Percentiles rank a stretch among this genome's conserved stretches.
Conservation (phyloP, 2,329 filamentous ascomycete species). For the Aspergillus sp. region DNA sequence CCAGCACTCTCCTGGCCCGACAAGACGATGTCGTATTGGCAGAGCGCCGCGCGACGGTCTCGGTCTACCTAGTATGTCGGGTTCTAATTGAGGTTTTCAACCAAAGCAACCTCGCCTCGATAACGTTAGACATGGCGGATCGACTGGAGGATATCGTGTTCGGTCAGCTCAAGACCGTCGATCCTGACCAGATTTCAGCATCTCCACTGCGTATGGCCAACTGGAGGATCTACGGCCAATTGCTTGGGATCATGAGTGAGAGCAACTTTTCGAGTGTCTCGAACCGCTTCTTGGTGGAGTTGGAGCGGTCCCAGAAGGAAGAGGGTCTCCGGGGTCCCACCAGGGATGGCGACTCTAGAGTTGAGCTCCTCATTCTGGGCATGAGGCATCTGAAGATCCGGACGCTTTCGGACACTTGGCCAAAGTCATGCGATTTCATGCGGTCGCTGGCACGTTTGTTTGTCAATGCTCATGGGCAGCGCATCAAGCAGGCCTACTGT, state of each 20-base stretch:
- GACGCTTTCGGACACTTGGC: constrained; percentile 66
- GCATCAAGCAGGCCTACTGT: constrained; percentile 89
- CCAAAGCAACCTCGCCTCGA: constrained; percentile 72
- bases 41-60: constrained; percentile 84
- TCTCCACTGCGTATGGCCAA: constrained; percentile 85
- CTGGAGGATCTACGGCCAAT: constrained; percentile 86
- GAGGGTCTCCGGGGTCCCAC: constrained; percentile 41
- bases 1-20: constrained; percentile 34
- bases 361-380: constrained; percentile 78
- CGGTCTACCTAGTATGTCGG: constrained; percentile 90
- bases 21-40: constrained; percentile 70
- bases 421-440: constrained; percentile 83
- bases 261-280: constrained; percentile 82
- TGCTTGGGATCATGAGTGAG: constrained; percentile 93
- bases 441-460: constrained; percentile 74
- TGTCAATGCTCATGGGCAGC: constrained; percentile 73
- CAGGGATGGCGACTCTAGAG: constrained; percentile 66
- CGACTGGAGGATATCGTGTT: constrained; percentile 95
- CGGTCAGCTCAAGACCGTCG: constrained; percentile 81
- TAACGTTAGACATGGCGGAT: constrained; percentile 86
- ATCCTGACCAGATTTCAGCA: constrained; percentile 61
- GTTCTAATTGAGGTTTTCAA: constrained; percentile 90
- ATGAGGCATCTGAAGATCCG: constrained; percentile 84
- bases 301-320: constrained; percentile 70
- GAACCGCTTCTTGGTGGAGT: constrained; percentile 69